phyloP scores from a whole-genome alignment of 2,329 filamentous ascomycete genomes.

The Emericellopsis atlantica region DNA sequence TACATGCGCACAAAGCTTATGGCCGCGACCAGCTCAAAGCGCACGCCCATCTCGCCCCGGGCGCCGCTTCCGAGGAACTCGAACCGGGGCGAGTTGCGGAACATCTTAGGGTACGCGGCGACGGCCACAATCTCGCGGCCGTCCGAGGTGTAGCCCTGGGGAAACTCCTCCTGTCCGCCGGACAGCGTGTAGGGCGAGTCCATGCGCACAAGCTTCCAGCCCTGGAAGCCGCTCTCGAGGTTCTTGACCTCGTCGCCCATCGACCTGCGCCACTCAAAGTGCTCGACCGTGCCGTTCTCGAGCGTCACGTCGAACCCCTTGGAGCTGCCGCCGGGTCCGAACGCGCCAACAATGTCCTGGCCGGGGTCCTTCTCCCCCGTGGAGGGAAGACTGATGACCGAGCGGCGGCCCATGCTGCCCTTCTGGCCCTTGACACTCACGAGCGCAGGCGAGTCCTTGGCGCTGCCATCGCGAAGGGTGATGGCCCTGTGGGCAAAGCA shows the following conservation, averaged over 20 bases:
- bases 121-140: neutral
- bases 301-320: neutral
- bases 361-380: neutral
- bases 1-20: constrained; percentile 1
- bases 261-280: neutral
- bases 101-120: neutral
- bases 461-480: neutral
- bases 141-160: neutral
- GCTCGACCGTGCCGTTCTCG: neutral
- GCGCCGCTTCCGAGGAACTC: neutral
- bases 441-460: neutral
- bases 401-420: neutral
- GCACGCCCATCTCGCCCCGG: neutral
- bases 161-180: neutral
- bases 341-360: neutral
- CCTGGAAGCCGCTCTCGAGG: neutral
- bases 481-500: neutral
- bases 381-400: neutral
- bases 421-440: neutral
- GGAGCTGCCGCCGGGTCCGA: neutral
- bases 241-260: neutral
- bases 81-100: neutral
- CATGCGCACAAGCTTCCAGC: constrained; percentile 1
- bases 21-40: neutral
- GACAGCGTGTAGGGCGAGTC: neutral